phyloP scores from a whole-genome alignment of 1,284 basidiomycete genomes.

The Ustilago cynodontis region DNA sequence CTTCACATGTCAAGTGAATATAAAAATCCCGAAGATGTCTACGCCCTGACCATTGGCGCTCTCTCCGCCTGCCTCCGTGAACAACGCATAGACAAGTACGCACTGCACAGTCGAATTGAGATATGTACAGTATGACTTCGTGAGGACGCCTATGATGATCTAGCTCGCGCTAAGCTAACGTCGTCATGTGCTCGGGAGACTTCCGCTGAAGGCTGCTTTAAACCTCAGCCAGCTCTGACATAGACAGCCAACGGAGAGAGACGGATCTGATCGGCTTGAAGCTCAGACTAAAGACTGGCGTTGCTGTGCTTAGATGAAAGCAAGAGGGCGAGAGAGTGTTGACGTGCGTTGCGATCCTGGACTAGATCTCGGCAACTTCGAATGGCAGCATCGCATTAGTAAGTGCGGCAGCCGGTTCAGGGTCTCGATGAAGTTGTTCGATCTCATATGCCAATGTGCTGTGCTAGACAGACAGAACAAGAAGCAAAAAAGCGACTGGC shows the following conservation, averaged over 20 bases:
- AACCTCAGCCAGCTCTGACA: too few relatives aligned
- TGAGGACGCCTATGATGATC: neutral
- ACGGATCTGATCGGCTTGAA: neutral
- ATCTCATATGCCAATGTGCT: conserved; percentile 1
- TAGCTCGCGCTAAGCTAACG: neutral
- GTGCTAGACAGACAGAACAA: neutral
- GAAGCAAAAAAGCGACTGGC: too few relatives aligned
- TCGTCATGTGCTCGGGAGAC: too few relatives aligned
- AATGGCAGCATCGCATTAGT: conserved; percentile 18
- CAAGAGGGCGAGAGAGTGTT: neutral
- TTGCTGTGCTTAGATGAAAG: conserved; percentile 21
- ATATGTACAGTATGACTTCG: too few relatives aligned
- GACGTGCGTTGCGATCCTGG: conserved; percentile 30
- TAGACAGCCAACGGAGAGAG: neutral
- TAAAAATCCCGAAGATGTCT: neutral
- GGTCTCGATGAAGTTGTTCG: conserved; percentile 10
- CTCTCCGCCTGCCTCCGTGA: neutral
- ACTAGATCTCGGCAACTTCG: conserved; percentile 29
- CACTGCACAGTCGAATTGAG: too few relatives aligned
- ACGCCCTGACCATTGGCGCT: conserved; percentile 1
- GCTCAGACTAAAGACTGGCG: neutral
- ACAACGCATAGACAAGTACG: neutral
- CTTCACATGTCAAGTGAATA: conserved; percentile 14
- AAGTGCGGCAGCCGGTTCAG: conserved; percentile 27
- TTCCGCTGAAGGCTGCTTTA: too few relatives aligned